Conservation (phyloP, 176 grass and related monocot genomes). For the Oryza glumipatula region DNA sequence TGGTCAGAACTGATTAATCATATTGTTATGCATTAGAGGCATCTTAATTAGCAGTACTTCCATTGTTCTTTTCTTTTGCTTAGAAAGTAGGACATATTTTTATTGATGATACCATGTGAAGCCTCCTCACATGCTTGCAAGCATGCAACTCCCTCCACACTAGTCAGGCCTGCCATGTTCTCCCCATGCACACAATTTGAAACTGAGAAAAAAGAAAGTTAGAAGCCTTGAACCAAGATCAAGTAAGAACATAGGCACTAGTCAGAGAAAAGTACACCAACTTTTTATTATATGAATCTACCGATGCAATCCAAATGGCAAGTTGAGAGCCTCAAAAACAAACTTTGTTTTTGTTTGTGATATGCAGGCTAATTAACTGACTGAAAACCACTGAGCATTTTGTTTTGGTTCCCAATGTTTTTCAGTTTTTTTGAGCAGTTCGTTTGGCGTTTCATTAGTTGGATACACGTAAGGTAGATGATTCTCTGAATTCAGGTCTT, state of each 20-base stretch:
- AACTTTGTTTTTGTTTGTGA: conserved; percentile 14
- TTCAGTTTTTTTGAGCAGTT: conserved; percentile 46
- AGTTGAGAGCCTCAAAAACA: conserved; percentile 25
- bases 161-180: conserved; percentile 42
- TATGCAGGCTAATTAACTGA: conserved; percentile 28
- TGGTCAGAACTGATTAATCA: conserved; percentile 32
- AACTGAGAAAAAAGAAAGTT: conserved; percentile 2
- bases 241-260: background rate
- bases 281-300: conserved; percentile 6
- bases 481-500: conserved; percentile 40
- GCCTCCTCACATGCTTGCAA: conserved; percentile 35
- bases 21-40: conserved; percentile 23
- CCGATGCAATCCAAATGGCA: conserved; percentile 42
- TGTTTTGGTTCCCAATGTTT: conserved; percentile 23
- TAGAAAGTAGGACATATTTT: conserved; percentile 1
- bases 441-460: conserved; percentile 46
- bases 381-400: conserved; percentile 19
- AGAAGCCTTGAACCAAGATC: conserved; percentile 10
- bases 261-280: conserved; percentile 14
- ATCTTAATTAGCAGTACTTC: conserved; percentile 4
- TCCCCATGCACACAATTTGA: conserved; percentile 46
- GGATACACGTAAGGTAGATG: conserved; percentile 45
- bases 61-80: conserved; percentile 8
- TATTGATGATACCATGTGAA: conserved; percentile 40
- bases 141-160: conserved; percentile 15